Base-by-base conservation (phyloP, 768 basidiomycete genomes). In the Suillus tomentosus region DNA sequence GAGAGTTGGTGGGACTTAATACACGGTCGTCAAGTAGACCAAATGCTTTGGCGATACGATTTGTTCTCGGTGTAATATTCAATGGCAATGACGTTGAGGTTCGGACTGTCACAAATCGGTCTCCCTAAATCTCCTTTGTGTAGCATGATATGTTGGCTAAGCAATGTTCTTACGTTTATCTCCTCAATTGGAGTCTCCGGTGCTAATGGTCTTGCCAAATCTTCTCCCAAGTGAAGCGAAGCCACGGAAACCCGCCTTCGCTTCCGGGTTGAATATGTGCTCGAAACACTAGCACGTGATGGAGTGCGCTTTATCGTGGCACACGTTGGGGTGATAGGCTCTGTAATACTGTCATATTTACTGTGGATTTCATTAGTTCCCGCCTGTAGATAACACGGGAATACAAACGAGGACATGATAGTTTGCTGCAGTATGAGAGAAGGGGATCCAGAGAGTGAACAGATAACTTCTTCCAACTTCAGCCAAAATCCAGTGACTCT, bases 21-120 rank as follows among this genome's bases (percentile, higher is more conserved):
- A 89, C 71, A 22, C 82, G 81, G 64, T 85, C 85, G 67, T 84
- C 84, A 9, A 82, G 67, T 43, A 89, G 79, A 9, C 88, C 88
- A 51, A 89, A 86, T 31, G 84, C 77, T 66, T 84, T 83, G 67
- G 86, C 85, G 53, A 89, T 87, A 24, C 88, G 83, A 61, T 82
- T 84, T n/a, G 88, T 87, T 19, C 88, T 84, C 14, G 88, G 88
- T 2, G 87, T 89, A 42, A 78, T 81, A 62, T 85, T 82, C 54
- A 90, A 81, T 4, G 88, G 87, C 9, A 87, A 69, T 11, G 79
- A 73, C 8, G 73, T 73, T 51, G 84, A 82, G 7, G 85, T 83
- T 17, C 85, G 81, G 6, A 78, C 75, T 2, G 88, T 76, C 43
- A 89, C 81, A 70, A 89, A 90, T 53, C 88, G 80, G 67, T 89